Conservation (phyloP, 1,284 basidiomycete species). For the Ganoderma multipileum region DNA sequence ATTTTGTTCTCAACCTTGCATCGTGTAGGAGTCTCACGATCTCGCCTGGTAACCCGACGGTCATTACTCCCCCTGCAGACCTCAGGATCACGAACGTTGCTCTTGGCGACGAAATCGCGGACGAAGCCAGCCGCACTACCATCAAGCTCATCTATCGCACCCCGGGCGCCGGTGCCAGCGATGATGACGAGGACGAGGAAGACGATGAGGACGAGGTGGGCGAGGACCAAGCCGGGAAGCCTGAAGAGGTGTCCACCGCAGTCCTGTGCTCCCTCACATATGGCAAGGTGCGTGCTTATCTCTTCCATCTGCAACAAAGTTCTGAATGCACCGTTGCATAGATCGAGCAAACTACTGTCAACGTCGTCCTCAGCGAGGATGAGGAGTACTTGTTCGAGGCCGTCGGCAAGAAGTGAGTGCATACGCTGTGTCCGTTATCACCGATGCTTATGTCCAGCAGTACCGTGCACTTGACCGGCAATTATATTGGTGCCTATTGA, state of each 20-base stretch:
- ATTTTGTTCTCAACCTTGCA: neutral
- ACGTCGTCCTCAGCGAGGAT: constrained; percentile 80
- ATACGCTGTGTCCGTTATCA: constrained; percentile 12
- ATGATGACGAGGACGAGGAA: constrained; percentile 56
- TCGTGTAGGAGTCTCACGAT: constrained; percentile 63
- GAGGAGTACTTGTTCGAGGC: constrained; percentile 76
- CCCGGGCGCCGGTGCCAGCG: constrained; percentile 53
- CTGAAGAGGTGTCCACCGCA: constrained; percentile 45
- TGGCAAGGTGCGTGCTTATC: constrained; percentile 62
- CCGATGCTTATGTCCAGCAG: constrained; percentile 46
- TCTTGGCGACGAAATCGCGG: constrained; percentile 76
- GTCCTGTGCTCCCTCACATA: constrained; percentile 75
- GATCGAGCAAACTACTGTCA: constrained; percentile 83
- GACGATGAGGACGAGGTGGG: constrained; percentile 48
- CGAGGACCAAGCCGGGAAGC: constrained; percentile 32
- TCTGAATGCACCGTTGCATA: constrained; percentile 37
- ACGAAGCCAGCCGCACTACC: constrained; percentile 73
- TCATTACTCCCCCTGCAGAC: constrained; percentile 72
- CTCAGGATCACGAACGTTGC: constrained; percentile 87
- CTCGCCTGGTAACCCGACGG: constrained; percentile 67
- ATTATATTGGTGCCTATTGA: constrained; percentile 76
- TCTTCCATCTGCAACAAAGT: neutral
- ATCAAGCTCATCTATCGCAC: constrained; percentile 79
- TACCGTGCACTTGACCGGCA: constrained; percentile 87
- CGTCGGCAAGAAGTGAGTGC: constrained; percentile 83